Evolutionary conservation across 2,329 filamentous ascomycete species (phyloP), one percentile per base, ranked within the genome.

Genomic region (Trichoderma semiorbis): DNA sequence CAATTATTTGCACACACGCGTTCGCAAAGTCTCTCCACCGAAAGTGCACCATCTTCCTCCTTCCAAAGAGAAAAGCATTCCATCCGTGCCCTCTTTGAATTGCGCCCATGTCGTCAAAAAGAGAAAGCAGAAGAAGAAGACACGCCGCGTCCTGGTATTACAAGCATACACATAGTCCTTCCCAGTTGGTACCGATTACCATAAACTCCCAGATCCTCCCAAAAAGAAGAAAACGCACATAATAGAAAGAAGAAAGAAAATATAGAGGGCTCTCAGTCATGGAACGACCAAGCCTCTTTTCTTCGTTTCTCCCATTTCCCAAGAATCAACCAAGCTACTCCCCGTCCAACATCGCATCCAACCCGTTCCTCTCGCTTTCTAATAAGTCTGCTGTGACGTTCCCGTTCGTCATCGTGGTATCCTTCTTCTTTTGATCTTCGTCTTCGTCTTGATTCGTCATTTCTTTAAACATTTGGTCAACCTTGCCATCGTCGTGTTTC

Each of bases 381-480:
- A 85, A 76, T 30, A 81, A 83, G 63, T 82, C 84, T 26, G 83
- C 80, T 39, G 83, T 84, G 63, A 84, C 79, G 16, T 76, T 76
- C 21, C 77, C 78, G 34, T 81, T 78, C n/a, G 72, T 68, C 34
- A 74, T 73, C 2, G 57, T 69, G 7, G 63, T 66, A 36, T 80
- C 78, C 58, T 81, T 81, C 74, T 80, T 80, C 75, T 84, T 84
- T 11, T 71, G 78, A 69, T 80, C 79, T 16, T 85, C 84, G 5
- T 87, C 85, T 28, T 87, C 84, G 18, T 86, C 84, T 71, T 85
- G 83, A 72, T 88, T 87, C 4, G 86, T 87, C 74, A 89, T 83
- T 57, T 88, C 86, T 58, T 85, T 82, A 76, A 88, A 88, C 85
- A 89, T 88, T 74, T 84, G 85, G 70, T 87, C 85, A 5, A 86